Percentiles rank a stretch among this genome's conserved stretches.
Conservation (phyloP, 805 yeast species). For the Kodamaea jinghongensis region DNA sequence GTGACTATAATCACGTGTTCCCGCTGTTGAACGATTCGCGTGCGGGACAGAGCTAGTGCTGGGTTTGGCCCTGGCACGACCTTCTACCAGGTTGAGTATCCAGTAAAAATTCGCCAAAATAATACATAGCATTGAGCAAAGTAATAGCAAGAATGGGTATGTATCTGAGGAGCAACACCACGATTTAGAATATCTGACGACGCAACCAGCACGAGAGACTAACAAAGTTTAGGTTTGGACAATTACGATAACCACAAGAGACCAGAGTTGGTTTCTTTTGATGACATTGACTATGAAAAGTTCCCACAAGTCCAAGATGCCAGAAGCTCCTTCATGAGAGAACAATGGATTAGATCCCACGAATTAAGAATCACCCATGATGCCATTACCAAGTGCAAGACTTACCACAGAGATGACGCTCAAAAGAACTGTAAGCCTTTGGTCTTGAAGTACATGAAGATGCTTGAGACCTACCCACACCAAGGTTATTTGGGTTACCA, state of each 20-base stretch:
- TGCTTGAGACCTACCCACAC: conserved; percentile 67
- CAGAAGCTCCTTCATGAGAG: conserved; percentile 74
- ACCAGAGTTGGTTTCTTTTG: conserved; percentile 77
- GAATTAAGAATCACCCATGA: conserved; percentile 67
- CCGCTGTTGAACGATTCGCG: not conserved
- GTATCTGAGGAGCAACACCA: too few relatives aligned
- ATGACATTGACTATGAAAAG: conserved; percentile 74
- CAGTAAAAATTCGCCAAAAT: conserved; percentile 11
- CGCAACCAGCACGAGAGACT: too few relatives aligned
- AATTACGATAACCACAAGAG: conserved; percentile 44
- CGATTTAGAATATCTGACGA: too few relatives aligned
- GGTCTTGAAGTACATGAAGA: conserved; percentile 71
- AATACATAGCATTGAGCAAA: conserved; percentile 4
- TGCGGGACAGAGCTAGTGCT: too few relatives aligned
- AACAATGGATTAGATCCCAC: conserved; percentile 71
- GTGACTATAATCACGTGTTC: not conserved
- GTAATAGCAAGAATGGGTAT: conserved; percentile 5
- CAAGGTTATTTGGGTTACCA: conserved; percentile 83
- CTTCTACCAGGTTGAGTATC: not conserved
- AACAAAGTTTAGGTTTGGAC: conserved; percentile 24
- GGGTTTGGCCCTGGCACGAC: not conserved
- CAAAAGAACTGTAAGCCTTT: conserved; percentile 77
- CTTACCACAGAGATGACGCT: conserved; percentile 46
- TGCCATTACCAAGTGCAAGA: conserved; percentile 77
- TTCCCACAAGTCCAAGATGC: conserved; percentile 62